Evolutionary conservation across 225 moss, liverwort and hornwort species (phyloP), one percentile per base, ranked within the genome.

Genomic region (Lunularia cruciata): DNA sequence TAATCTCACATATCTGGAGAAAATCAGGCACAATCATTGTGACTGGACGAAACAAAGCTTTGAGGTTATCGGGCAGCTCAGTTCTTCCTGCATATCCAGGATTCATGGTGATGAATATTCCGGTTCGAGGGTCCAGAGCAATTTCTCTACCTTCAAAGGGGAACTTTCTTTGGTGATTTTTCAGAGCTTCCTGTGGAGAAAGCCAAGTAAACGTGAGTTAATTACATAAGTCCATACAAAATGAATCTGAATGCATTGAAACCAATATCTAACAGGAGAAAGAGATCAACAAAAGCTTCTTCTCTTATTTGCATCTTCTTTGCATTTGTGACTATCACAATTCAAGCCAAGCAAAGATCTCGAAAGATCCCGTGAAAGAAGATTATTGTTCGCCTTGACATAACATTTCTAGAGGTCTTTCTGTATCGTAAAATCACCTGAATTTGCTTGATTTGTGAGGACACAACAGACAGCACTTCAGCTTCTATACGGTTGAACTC

Each of bases 21-120:
- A 92, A 83, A 63, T 92, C 89, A 0, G 92, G 92, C n/a, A 92
- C 89, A 47, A 92, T 87, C 92, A 92, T 92, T 0, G 89, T 89
- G 26, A 92, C 89, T 0, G 89, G 92, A 13, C 89, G 89, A 60
- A 92, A 89, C 33, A 92, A 74, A 0, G 89, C 92, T 47, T 92
- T 92, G 13, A 92, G 61, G 35, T 92, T 92, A 57, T 92, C 92
- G 0, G 92, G 92, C n/a, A 92, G 63, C 65, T 92, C 92, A 5
- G 87, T 92, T 62, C 92, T 39, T 6, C 92, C 92, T 16, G 92
- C 87, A 60, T 92, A 92, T 11, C 92, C 92, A n/a, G 92, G 92
- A 72, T 92, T 92, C 92, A 92, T 92, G 12, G 92, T 92, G 9
- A 92, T 84, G 30, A 92, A 93, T 45, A 92, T 90, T 48, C 89